A percentile compares a stretch with the other conserved stretches of the same genome.
phyloP scores from a whole-genome alignment of 2,329 filamentous ascomycete species.

The Claviceps citrina region DNA sequence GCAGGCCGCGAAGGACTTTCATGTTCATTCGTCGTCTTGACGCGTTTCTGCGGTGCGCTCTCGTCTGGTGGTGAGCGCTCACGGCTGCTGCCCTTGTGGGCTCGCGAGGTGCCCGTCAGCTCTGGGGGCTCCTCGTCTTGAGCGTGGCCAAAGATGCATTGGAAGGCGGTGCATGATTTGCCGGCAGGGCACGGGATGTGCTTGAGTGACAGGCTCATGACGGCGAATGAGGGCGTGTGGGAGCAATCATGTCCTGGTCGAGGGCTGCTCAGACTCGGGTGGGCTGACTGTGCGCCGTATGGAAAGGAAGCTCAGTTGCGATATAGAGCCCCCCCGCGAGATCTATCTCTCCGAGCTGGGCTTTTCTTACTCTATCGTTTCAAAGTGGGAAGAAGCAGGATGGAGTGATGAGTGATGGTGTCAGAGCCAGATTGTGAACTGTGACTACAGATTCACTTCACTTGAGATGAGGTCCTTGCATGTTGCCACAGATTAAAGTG shows the following conservation, averaged over 20 bases:
- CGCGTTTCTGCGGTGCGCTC: slow-evolving; percentile 17
- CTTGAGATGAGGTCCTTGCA: no score
- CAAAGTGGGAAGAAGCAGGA: no score
- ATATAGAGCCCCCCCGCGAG: no score
- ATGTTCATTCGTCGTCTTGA: slow-evolving; percentile 13
- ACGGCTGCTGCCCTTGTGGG: background rate
- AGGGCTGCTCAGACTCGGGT: background rate
- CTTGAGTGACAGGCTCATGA: slow-evolving; percentile 29
- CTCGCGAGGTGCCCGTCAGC: slow-evolving; percentile 5
- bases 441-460: no score
- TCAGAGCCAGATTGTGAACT: background rate
- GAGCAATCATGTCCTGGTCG: slow-evolving; percentile 1
- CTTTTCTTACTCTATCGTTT: no score
- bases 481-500: no score
- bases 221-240: background rate
- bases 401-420: no score
- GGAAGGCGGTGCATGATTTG: slow-evolving; percentile 30
- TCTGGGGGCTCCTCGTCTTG: slow-evolving; percentile 15
- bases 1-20: background rate
- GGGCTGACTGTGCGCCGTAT: background rate
- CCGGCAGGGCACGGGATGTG: slow-evolving; percentile 36
- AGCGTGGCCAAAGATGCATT: slow-evolving; percentile 34
- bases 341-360: no score
- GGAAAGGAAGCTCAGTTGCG: background rate
- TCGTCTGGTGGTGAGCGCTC: slow-evolving; percentile 9